A percentile compares a stretch with the other conserved stretches of the same genome.
Conservation (phyloP, 73 alveolate genomes). For the Paramecium tetraurelia region DNA sequence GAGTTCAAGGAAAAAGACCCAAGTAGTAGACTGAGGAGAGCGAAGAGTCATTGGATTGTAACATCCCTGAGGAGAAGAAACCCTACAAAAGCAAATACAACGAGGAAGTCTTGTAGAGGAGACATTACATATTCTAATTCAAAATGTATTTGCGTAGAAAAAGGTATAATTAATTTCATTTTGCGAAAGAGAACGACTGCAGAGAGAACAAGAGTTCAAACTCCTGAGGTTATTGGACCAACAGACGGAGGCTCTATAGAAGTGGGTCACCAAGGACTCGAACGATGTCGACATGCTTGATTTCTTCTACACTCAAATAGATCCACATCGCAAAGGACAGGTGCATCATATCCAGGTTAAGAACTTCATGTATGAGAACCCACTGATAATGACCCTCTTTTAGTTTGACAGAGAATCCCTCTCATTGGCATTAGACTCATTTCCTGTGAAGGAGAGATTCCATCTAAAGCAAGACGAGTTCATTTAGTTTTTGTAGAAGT, state of each 20-base stretch:
- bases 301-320: slow-evolving; percentile 9
- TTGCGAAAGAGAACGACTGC: neutral
- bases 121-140: slow-evolving; percentile 39
- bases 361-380: slow-evolving; percentile 10
- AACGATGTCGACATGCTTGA: slow-evolving; percentile 31
- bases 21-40: neutral
- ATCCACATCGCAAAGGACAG: neutral
- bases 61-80: neutral
- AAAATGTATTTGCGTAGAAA: slow-evolving; percentile 28
- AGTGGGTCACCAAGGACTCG: neutral
- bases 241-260: slow-evolving; percentile 15
- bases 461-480: neutral
- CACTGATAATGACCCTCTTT: neutral
- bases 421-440: neutral
- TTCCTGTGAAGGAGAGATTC: neutral
- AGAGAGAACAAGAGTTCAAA: slow-evolving; percentile 34
- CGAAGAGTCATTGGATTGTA: neutral
- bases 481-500: neutral
- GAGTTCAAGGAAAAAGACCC: neutral
- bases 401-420: neutral
- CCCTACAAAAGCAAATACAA: neutral
- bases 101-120: slow-evolving; percentile 5
- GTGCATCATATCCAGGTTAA: neutral
- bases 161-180: neutral
- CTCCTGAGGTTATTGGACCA: neutral